Percentiles rank a stretch among this genome's conserved stretches.
Evolutionary conservation across 2,329 filamentous ascomycete species (phyloP).

Genomic region (Drechmeria coniospora): DNA sequence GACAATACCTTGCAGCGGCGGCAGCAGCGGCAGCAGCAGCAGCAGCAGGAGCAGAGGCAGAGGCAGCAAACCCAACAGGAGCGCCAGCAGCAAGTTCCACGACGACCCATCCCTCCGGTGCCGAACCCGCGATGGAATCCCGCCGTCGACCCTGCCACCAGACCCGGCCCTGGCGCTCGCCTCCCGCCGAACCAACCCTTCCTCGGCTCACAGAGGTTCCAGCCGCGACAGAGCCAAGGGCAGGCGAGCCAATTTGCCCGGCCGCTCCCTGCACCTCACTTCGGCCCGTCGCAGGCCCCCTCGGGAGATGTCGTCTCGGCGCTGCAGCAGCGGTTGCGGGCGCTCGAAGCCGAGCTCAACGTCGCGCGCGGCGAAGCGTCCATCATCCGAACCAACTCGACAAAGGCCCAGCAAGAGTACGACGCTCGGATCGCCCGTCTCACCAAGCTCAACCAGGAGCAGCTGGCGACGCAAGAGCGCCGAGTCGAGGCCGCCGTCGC

Average conservation of each 20-base stretch:
- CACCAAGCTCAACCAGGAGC: conserved; percentile 48
- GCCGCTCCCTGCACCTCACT: no score
- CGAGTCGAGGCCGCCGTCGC: conserved; percentile 49
- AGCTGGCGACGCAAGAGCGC: conserved; percentile 45
- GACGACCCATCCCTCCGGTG: conserved; percentile 14
- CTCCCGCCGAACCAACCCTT: conserved; percentile 8
- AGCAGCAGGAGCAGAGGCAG: conserved; percentile 8
- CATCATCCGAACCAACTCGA: conserved; percentile 57
- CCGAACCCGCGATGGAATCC: conserved; percentile 25
- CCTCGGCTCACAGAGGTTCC: conserved; percentile 16
- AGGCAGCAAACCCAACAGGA: conserved; percentile 3
- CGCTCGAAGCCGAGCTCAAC: conserved; percentile 39
- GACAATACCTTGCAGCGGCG: conserved; percentile 21
- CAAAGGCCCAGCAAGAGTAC: conserved; percentile 44
- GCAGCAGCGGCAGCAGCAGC: conserved; percentile 15
- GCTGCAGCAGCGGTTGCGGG: conserved; percentile 35
- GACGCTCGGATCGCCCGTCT: conserved; percentile 46
- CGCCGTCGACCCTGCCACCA: conserved; percentile 11
- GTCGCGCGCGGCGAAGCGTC: conserved; percentile 56
- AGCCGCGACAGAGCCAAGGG: conserved; percentile 14
- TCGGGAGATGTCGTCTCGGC: conserved; percentile 23
- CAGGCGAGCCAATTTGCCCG: conserved; percentile 27
- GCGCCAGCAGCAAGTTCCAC: conserved; percentile 9
- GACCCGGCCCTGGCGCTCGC: conserved; percentile 6
- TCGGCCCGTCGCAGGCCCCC: conserved; percentile 13